Base-by-base conservation (phyloP, 2,329 filamentous ascomycete species). In the Fusarium ambrosium region DNA sequence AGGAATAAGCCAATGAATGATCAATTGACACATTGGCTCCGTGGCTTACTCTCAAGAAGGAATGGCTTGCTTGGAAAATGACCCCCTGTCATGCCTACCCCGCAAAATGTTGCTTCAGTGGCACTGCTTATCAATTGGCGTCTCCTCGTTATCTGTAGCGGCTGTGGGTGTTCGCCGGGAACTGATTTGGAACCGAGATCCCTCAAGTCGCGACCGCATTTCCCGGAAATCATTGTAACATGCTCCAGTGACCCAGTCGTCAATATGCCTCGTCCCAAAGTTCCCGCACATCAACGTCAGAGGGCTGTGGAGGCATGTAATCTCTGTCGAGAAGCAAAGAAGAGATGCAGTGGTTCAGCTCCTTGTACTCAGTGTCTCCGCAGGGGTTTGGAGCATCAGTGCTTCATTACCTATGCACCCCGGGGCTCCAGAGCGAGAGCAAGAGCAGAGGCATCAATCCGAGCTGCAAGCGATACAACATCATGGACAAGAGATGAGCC, bases 191-290 rank as follows among this genome's bases (percentile, higher is more conserved):
- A 27, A 18, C 62, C 48, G 20, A 43, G 24, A 34, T 34, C 62
- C 39, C 36, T 18, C 36, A 18, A 27, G 10, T 51, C 34, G 34
- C 34, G 20, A 37, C 24, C 55, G 16, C 53, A n/a, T 27, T 24
- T 37, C 22, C 22, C 55, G 20, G 18, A 11, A 62, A 37, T 20
- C 20, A 62, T 37, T 18, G 29, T n/a, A 22, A 22, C 39, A 34
- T 27, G 43, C 32, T n/a, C 20, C 61, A 37, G 41, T 39, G 24
- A n/a, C 36, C 22, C 29, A 45, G 16, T 29, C 22, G 18, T 13
- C 71, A 63, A 27, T 41, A 89, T 89, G 87, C 87, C 87, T 68
- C 87, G 88, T 24, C 87, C 87, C 14, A 88, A 85, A 72, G 86
- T 89, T 24, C 83, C 82, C 20, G 85, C 86, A 2, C 84, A 85